A percentile compares a stretch with the other conserved stretches of the same genome.
Evolutionary conservation across 23 red algal species (phyloP).

Genomic region (Agarophyton chilense): DNA sequence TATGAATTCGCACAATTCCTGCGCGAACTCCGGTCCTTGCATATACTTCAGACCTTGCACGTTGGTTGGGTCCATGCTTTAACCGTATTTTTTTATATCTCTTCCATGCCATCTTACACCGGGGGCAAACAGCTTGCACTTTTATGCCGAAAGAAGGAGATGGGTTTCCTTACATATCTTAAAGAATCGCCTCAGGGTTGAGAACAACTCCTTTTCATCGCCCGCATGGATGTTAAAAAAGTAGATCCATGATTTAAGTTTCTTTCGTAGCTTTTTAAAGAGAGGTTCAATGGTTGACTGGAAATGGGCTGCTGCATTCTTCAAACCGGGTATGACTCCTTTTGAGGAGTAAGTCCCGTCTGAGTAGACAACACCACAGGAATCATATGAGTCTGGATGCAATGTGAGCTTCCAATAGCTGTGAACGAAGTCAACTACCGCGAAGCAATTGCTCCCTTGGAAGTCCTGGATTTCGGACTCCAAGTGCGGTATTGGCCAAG

Average conservation of each 20-base stretch:
- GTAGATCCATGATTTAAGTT: conserved; percentile 45
- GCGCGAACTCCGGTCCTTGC: conserved; percentile 22
- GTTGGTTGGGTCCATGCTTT: conserved; percentile 1
- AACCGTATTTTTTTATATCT: not conserved
- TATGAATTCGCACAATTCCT: conserved; percentile 45
- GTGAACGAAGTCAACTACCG: conserved; percentile 20
- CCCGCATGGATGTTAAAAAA: conserved; percentile 25
- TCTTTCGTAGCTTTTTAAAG: not conserved
- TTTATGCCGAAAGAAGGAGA: not conserved
- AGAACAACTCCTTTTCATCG: not conserved
- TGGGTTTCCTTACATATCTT: not conserved
- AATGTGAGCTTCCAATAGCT: conserved; percentile 31
- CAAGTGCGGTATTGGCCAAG: conserved; percentile 45
- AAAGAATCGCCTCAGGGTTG: not conserved
- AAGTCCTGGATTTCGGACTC: conserved; percentile 43
- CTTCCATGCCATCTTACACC: conserved; percentile 33
- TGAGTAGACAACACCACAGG: conserved; percentile 19
- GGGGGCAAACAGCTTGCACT: not conserved
- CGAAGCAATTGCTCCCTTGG: conserved; percentile 24
- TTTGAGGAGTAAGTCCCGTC: not conserved
- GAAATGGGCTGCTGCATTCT: conserved; percentile 35
- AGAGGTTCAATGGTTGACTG: not conserved
- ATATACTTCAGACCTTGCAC: not conserved
- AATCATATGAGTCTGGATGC: conserved; percentile 12
- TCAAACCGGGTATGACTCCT: conserved; percentile 11